Percentiles rank a stretch among this genome's conserved stretches.
These are phyloP conservation scores for Pycnococcus provasolii DNA, from an alignment of 139 green algal genomes.

Conservation along the genomic window DNA sequence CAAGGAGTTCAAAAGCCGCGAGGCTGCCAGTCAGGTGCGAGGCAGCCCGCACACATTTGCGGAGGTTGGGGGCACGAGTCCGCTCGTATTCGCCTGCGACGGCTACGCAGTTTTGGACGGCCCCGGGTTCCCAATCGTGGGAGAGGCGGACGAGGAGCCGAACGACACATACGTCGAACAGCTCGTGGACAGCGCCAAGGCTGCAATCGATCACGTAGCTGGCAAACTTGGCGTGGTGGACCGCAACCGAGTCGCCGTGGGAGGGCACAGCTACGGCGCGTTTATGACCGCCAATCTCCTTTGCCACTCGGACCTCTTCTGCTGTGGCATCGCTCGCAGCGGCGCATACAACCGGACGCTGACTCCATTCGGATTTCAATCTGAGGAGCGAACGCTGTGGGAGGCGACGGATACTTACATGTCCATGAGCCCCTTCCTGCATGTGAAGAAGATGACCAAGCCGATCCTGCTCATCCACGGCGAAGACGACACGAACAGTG, in stretches of 20 bases:
- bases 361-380: slow-evolving; percentile 92
- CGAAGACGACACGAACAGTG: slow-evolving; percentile 95
- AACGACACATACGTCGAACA: slow-evolving; percentile 98
- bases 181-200: slow-evolving; percentile 56
- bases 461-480: slow-evolving; percentile 93
- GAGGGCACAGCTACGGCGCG: slow-evolving; percentile 82
- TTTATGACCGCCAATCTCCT: slow-evolving; percentile 86
- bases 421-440: slow-evolving; percentile 61
- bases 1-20: slow-evolving; percentile 52
- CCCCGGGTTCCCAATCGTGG: slow-evolving; percentile 80
- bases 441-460: slow-evolving; percentile 82
- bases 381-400: slow-evolving; percentile 92
- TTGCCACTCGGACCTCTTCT: slow-evolving; percentile 78
- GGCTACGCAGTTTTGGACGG: slow-evolving; percentile 90
- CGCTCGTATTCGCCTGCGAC: slow-evolving; percentile 75
- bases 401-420: slow-evolving; percentile 79
- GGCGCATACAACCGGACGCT: slow-evolving; percentile 67
- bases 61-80: slow-evolving; percentile 61
- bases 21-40: slow-evolving; percentile 83
- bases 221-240: slow-evolving; percentile 59
- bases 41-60: slow-evolving; percentile 74
- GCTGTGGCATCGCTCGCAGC: slow-evolving; percentile 64
- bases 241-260: slow-evolving; percentile 59
- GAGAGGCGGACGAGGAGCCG: slow-evolving; percentile 57
- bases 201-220: slow-evolving; percentile 60